Base-by-base conservation (phyloP, 345 rosid genomes). In the Hirschfeldia incana region DNA sequence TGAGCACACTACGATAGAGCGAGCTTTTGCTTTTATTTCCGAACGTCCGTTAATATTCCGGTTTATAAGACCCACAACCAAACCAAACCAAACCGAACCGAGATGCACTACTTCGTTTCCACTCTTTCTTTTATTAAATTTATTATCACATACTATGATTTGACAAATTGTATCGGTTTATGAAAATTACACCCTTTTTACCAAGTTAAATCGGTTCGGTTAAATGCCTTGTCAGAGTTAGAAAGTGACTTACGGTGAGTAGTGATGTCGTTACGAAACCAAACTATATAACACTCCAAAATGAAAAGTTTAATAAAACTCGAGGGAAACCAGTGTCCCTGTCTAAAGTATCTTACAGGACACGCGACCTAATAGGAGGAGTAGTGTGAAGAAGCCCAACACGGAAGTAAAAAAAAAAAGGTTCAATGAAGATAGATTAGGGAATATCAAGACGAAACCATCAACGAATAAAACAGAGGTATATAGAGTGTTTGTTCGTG, bases 1-100 rank as follows among this genome's bases (percentile, higher is more conserved):
- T 21, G 21, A 21, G 0, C 21, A 21, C 21, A 21, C 21, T 21
- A 21, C 21, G 21, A 21, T 21, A 21, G 21, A 21, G 21, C 0
- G 21, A 21, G 21, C 21, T 21, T 21, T 21, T 21, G 21, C 21
- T 21, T 21, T 80, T 65, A 34, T 6, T 55, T 76, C 57, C 21
- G 21, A 21, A 84, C 92, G 90, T n/a, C 11, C 89, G 92, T 88
- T 62, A 82, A 37, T 72, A 42, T 4, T 42, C 49, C 49, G 49
- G 49, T 42, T 42, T 10, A 42, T 4, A 42, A 10, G 49, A 4
- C 49, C 5, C 49, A 42, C 0, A 42, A 42, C 49, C 49, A 9
- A 17, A 21, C 3, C 27, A 12, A 1, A 79, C 69, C 6, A 51
- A 16, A 53, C 17, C 5, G 8, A 15, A 53, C 3, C 26, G 59